Base-by-base conservation (phyloP, 345 rosid genomes). In the Erysimum cheiranthoides region DNA sequence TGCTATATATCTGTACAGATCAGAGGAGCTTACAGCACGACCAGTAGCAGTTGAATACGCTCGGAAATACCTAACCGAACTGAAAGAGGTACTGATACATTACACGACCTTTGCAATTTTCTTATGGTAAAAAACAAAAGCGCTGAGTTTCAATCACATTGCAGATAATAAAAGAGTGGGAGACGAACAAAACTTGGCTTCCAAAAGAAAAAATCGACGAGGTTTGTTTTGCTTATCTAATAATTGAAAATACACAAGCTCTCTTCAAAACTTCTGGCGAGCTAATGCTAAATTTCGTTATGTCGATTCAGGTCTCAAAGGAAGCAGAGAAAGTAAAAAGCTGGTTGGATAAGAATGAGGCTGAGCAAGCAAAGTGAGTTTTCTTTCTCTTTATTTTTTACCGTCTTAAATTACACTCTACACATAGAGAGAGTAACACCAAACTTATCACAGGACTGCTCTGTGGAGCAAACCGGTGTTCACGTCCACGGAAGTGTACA, bases 331-430 rank as follows among this genome's bases (percentile, higher is more conserved):
- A 85, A 78, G 77, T 89, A 66, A 86, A 85, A 80, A 81, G 80
- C 80, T 96, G 99, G 99, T 77, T 96, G 80, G 90, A 85, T 52
- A 89, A 88, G 87, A 91, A 82, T 84, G 96, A 84, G 78, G 81
- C 86, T 50, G 93, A 88, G 80, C 99, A 93, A 82, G 81, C 78
- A 47, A 84, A 86, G 98, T 91, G 79, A 88, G 93, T 78, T 73
- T 51, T 49, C 59, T 35, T 25, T 62, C 27, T 35, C 45, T 17
- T 21, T 61, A 6, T 50, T 49, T 50, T 4, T 16, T 0, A 42
- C 10, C 1, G 25, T 42, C 70, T 51, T 11, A 1, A 17, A 61
- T 61, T 10, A 25, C 9, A 72, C 7, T 36, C 4, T 30, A 11
- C 53, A 54, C 32, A 62, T 3, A 79, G 34, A 64, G 27, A 61